Percentiles rank a stretch among this genome's conserved stretches.
Evolutionary conservation across 345 rosid genomes (phyloP).

Genomic region (Hibiscus tridactylites): DNA sequence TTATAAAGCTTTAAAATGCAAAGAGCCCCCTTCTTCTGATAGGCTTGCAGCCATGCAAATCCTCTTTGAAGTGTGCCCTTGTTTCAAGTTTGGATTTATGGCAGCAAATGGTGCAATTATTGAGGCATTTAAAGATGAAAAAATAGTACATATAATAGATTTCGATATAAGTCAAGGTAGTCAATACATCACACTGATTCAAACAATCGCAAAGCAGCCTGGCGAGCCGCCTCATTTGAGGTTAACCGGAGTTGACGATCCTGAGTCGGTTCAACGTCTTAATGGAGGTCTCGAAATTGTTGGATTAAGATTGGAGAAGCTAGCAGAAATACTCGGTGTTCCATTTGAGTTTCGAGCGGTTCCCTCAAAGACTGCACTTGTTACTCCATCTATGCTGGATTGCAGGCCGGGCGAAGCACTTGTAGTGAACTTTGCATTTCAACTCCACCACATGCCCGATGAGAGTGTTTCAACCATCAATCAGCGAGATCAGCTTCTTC

Average conservation of each 20-base stretch:
- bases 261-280: conserved; percentile 87
- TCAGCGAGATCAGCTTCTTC: conserved; percentile 83
- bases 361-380: conserved; percentile 58
- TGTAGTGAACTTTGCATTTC: conserved; percentile 84
- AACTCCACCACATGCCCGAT: conserved; percentile 98
- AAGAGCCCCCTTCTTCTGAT: conserved; percentile 92
- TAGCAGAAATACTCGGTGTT: conserved; percentile 53
- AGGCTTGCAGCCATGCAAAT: conserved; percentile 99
- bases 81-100: conserved; percentile 88
- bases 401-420: conserved; percentile 64
- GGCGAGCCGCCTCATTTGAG: conserved; percentile 52
- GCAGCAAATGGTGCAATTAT: conserved; percentile 82
- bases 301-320: conserved; percentile 74
- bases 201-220: conserved; percentile 40
- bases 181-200: conserved; percentile 83
- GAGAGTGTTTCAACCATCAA: conserved; percentile 95
- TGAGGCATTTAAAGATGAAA: conserved; percentile 67
- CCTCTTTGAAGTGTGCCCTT: conserved; percentile 93
- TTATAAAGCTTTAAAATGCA: conserved; percentile 85
- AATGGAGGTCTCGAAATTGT: conserved; percentile 66
- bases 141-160: conserved; percentile 73
- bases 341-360: conserved; percentile 66
- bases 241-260: conserved; percentile 91
- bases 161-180: conserved; percentile 93
- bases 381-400: conserved; percentile 64